Conservation (phyloP, 192 early-diverging fungal species). For the Phlyctochytrium arcticum region DNA sequence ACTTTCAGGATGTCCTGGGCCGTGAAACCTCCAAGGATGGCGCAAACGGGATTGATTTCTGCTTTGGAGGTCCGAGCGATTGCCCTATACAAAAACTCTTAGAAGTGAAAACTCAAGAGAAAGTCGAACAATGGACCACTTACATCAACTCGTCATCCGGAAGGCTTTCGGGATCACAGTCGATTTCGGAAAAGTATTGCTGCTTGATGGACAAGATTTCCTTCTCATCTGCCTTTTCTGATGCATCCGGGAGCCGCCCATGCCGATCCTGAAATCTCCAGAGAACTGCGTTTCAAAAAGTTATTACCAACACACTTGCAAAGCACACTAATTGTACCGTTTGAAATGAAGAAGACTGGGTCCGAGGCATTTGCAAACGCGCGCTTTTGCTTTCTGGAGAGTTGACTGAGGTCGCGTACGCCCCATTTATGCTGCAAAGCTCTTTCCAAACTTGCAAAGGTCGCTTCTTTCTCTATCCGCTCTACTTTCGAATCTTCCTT, state of each 20-base stretch:
- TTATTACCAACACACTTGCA: neutral
- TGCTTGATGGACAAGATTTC: no score
- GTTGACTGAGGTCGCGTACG: neutral
- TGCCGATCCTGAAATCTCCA: conserved; percentile 28
- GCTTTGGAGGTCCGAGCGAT: conserved; percentile 47
- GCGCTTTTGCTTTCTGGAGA: conserved; percentile 16
- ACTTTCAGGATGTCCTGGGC: conserved; percentile 90
- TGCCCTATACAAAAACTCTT: conserved; percentile 23
- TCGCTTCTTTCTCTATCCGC: conserved; percentile 31
- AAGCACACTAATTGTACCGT: conserved; percentile 11
- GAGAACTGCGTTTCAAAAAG: conserved; percentile 21
- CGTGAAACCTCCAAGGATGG: conserved; percentile 83
- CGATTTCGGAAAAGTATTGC: no score
- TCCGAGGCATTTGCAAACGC: conserved; percentile 21
- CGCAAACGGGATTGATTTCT: conserved; percentile 75
- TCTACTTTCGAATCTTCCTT: conserved; percentile 8
- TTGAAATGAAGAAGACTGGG: conserved; percentile 31
- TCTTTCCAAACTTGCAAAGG: conserved; percentile 25
- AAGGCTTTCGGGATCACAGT: conserved; percentile 25
- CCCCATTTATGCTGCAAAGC: neutral
- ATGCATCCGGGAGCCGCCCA: conserved; percentile 17
- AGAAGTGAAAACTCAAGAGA: no score
- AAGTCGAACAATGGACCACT: no score
- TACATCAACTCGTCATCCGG: conserved; percentile 44
- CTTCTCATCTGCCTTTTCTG: no score